Conservation (phyloP, 306 rosid species). For the Begonia loranthoides region DNA sequence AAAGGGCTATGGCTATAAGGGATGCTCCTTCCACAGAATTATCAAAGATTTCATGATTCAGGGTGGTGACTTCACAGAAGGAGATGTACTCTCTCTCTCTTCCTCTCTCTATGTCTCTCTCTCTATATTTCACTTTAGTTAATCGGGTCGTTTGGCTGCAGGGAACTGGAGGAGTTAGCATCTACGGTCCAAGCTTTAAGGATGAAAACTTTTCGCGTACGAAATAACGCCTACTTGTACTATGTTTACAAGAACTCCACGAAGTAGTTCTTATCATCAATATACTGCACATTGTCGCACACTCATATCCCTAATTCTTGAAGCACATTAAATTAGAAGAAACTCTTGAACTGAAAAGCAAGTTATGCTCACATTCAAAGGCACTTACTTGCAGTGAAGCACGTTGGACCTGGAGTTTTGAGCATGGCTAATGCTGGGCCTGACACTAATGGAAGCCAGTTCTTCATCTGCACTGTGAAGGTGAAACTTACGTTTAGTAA, state of each 20-base stretch:
- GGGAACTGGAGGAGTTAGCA: constrained; percentile 93
- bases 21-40: constrained; percentile 81
- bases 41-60: constrained; percentile 94
- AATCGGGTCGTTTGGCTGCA: constrained; percentile 19
- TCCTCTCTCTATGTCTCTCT: constrained; percentile 1
- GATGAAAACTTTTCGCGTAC: constrained; percentile 77
- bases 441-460: constrained; percentile 81
- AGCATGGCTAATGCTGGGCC: constrained; percentile 99
- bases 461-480: constrained; percentile 80
- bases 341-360: no score
- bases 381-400: constrained; percentile 62
- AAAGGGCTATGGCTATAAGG: constrained; percentile 88
- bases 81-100: constrained; percentile 37
- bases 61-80: constrained; percentile 91
- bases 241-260: no score
- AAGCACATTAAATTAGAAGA: no score
- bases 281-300: no score
- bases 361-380: not conserved
- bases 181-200: constrained; percentile 63
- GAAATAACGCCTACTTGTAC: constrained; percentile 10
- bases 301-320: no score
- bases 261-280: no score
- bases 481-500: constrained; percentile 19
- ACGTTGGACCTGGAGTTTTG: constrained; percentile 81
- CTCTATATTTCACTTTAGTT: not conserved